Percentiles rank a stretch among this genome's conserved stretches.
These are phyloP conservation scores for Populus nigra DNA, from an alignment of 345 rosid species.

Conservation along the genomic window DNA sequence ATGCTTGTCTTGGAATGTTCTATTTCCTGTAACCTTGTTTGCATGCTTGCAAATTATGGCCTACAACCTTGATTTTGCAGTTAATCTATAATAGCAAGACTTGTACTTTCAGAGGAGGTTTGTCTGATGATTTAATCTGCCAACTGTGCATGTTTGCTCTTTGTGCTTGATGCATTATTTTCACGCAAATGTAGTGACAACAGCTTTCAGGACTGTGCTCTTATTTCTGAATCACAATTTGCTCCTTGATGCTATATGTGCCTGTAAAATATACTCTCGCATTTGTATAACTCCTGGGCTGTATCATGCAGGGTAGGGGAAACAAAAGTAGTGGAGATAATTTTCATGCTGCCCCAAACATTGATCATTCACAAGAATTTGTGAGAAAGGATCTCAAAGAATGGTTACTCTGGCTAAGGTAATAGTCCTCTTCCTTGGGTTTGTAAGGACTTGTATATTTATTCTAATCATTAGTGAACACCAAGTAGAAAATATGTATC, in stretches of 20 bases:
- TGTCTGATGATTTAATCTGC: background rate
- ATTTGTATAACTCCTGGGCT: background rate
- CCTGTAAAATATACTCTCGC: no score
- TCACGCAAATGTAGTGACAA: background rate
- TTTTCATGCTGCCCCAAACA: slow-evolving; percentile 99
- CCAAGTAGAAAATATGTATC: background rate
- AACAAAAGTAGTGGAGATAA: slow-evolving; percentile 96
- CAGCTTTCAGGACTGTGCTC: slow-evolving; percentile 4
- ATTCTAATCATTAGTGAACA: background rate
- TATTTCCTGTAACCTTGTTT: no score
- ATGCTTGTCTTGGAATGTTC: no score
- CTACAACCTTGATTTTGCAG: no score
- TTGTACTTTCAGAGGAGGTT: no score
- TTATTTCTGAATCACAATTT: slow-evolving; percentile 9
- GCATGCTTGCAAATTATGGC: no score
- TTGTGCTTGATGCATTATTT: background rate
- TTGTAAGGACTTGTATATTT: background rate
- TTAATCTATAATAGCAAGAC: no score
- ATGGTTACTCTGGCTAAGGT: slow-evolving; percentile 97
- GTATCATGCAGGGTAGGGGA: slow-evolving; percentile 74
- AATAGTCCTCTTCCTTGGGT: slow-evolving; percentile 7
- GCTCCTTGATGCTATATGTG: background rate
- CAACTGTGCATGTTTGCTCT: background rate
- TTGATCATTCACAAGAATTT: slow-evolving; percentile 96
- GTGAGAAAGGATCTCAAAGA: slow-evolving; percentile 91